A percentile compares a stretch with the other conserved stretches of the same genome.
Conservation (phyloP, 148 eudicot species). For the Rhododendron simsii region DNA sequence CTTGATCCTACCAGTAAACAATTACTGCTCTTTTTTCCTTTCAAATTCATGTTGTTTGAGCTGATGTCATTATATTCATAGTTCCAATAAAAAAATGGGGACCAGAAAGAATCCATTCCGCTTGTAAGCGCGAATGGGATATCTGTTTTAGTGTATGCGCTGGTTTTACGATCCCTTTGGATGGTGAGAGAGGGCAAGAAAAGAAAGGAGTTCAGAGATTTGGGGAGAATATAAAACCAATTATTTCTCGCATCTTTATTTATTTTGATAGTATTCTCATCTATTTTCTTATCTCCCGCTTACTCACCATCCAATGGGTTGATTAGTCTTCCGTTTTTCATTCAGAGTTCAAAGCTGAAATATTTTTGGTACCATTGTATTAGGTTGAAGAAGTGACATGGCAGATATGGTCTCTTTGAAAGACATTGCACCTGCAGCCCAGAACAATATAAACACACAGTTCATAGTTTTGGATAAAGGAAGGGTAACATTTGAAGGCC, state of each 20-base stretch:
- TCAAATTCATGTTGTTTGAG: background rate
- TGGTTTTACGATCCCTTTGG: background rate
- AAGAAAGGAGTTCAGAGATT: background rate
- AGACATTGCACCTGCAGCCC: conserved; percentile 66
- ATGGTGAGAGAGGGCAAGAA: background rate
- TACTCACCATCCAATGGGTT: background rate
- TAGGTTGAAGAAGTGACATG: conserved; percentile 11
- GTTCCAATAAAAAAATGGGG: background rate
- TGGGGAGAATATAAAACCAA: background rate
- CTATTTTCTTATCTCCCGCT: background rate
- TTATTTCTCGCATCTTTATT: background rate
- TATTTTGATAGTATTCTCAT: background rate
- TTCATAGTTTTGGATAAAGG: conserved; percentile 82
- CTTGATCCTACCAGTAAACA: background rate
- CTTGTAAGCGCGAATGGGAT: background rate
- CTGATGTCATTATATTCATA: background rate
- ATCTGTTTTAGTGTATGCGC: background rate
- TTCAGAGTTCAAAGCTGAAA: background rate
- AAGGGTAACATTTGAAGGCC: conserved; percentile 40
- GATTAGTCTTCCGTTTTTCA: background rate
- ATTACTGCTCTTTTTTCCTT: background rate
- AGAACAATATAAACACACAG: conserved; percentile 58
- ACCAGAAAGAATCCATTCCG: background rate
- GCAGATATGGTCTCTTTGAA: conserved; percentile 34
- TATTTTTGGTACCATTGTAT: background rate